These are phyloP conservation scores for Proliferodiscus dingleyae DNA, from an alignment of 2,329 filamentous ascomycete genomes.

Conservation along the genomic window DNA sequence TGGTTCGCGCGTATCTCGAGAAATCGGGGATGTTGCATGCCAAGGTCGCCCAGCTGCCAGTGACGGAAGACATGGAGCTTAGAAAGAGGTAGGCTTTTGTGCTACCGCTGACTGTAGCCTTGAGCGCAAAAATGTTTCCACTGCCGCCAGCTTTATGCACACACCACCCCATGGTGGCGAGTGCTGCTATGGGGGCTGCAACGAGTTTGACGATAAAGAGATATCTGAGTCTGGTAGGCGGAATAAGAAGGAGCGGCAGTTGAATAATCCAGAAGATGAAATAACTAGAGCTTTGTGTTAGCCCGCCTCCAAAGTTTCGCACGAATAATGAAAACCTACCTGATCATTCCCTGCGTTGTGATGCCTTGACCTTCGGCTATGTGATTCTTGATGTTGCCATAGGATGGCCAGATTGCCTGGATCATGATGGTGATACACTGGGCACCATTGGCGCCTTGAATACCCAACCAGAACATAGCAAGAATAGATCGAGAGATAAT, in stretches of 20 bases:
- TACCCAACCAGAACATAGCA: constrained; percentile 14
- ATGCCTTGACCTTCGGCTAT: constrained; percentile 44
- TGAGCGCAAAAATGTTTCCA: constrained; percentile 9
- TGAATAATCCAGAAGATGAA: constrained; percentile 35
- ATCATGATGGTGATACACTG: constrained; percentile 35
- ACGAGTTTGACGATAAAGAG: constrained; percentile 46
- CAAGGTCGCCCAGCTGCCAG: constrained; percentile 17
- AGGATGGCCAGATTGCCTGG: constrained; percentile 45
- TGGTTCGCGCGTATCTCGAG: constrained; percentile 20
- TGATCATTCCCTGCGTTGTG: constrained; percentile 49
- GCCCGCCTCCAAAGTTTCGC: constrained; percentile 43
- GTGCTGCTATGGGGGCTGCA: constrained; percentile 9
- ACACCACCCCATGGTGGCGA: constrained; percentile 33
- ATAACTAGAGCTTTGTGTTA: constrained; percentile 37
- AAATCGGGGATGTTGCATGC: constrained; percentile 27
- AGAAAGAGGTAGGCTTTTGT: constrained; percentile 12
- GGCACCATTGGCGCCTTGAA: constrained; percentile 11
- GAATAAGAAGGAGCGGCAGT: constrained; percentile 43
- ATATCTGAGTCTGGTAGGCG: constrained; percentile 38
- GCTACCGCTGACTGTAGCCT: constrained; percentile 4
- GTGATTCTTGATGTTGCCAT: constrained; percentile 42
- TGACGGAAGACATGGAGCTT: constrained; percentile 13
- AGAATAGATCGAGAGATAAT: constrained; percentile 13
- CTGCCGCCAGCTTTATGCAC: constrained; percentile 2
- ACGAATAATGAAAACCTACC: constrained; percentile 44